Conservation (phyloP, 495 filamentous ascomycete genomes). For the Hyaloscypha variabilis region DNA sequence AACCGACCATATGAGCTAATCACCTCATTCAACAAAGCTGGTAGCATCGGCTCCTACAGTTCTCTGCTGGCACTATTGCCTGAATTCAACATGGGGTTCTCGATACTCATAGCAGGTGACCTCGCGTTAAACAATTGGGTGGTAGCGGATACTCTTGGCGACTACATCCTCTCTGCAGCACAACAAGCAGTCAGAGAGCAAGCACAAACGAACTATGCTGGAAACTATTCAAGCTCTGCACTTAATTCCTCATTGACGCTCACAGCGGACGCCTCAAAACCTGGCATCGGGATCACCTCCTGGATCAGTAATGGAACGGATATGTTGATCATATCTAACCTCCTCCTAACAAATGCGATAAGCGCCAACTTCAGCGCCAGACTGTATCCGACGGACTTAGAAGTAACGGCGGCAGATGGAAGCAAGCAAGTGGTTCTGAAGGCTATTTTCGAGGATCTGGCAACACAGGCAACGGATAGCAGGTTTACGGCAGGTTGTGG, state of each 20-base stretch:
- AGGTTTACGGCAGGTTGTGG: background rate
- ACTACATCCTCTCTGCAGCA: constrained; percentile 41
- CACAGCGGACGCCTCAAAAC: constrained; percentile 34
- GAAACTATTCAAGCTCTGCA: constrained; percentile 30
- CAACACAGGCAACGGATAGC: background rate
- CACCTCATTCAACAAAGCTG: constrained; percentile 52
- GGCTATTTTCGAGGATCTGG: constrained; percentile 6
- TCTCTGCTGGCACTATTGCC: constrained; percentile 48
- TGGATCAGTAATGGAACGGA: constrained; percentile 56
- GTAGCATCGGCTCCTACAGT: constrained; percentile 50
- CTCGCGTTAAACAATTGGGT: constrained; percentile 30
- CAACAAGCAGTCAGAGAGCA: constrained; percentile 37
- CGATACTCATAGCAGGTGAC: constrained; percentile 49
- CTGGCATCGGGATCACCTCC: constrained; percentile 44
- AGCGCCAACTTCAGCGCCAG: constrained; percentile 38
- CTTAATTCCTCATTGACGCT: constrained; percentile 38
- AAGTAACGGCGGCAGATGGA: background rate
- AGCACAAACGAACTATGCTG: constrained; percentile 37
- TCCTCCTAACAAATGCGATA: constrained; percentile 4
- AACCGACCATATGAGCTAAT: constrained; percentile 32
- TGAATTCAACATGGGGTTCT: constrained; percentile 55
- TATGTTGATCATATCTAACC: constrained; percentile 17
- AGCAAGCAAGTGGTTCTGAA: background rate
- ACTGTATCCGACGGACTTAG: constrained; percentile 43
- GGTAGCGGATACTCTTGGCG: constrained; percentile 38